Conservation (phyloP, 116 monocot species). For the Thalassia testudinum region DNA sequence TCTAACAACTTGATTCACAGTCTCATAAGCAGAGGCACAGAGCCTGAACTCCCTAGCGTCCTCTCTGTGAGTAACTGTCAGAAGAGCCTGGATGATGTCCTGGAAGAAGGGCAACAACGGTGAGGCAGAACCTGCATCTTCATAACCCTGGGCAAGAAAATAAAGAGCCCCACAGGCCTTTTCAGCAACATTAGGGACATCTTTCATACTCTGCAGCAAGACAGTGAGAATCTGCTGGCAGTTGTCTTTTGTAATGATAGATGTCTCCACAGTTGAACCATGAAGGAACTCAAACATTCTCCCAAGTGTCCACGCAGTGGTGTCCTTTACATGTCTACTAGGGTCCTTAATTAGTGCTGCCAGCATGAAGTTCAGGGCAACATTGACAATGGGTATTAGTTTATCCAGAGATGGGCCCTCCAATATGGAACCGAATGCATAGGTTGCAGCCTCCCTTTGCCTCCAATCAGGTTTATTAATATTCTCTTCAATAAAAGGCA, state of each 20-base stretch:
- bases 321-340: conserved; percentile 51
- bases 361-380: conserved; percentile 48
- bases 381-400: conserved; percentile 26
- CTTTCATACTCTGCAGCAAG: conserved; percentile 55
- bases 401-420: conserved; percentile 47
- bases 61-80: conserved; percentile 42
- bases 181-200: conserved; percentile 60
- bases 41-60: conserved; percentile 44
- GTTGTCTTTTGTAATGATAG: conserved; percentile 31
- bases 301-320: conserved; percentile 55
- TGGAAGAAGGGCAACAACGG: conserved; percentile 44
- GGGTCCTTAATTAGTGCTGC: conserved; percentile 33
- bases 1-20: conserved; percentile 51
- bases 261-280: conserved; percentile 27
- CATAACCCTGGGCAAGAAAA: conserved; percentile 51
- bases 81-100: conserved; percentile 39
- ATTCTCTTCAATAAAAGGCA: conserved; percentile 38
- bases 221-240: conserved; percentile 50
- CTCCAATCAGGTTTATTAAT: conserved; percentile 29
- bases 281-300: conserved; percentile 68
- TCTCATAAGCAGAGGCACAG: conserved; percentile 41
- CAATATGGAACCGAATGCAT: conserved; percentile 44
- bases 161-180: conserved; percentile 56
- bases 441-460: conserved; percentile 42
- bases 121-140: conserved; percentile 20